These are phyloP conservation scores for Litchi chinensis DNA, from an alignment of 345 rosid genomes.

Conservation along the genomic window DNA sequence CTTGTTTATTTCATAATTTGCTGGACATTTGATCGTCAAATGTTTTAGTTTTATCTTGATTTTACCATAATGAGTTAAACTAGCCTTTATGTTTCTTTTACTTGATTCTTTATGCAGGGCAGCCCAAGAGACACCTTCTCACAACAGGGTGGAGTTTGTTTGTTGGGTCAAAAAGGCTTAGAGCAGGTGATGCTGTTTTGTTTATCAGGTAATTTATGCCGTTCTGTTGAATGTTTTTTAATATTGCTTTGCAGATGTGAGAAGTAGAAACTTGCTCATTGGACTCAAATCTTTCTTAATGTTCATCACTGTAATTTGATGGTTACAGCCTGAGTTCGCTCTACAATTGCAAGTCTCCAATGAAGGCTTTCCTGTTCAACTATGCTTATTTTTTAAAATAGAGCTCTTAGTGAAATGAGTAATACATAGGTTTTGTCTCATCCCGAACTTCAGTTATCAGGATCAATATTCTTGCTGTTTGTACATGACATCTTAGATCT, in stretches of 20 bases:
- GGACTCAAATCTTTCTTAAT: background rate
- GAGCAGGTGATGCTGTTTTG: slow-evolving; percentile 95
- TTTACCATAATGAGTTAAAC: background rate
- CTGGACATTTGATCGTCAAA: background rate
- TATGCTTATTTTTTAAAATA: background rate
- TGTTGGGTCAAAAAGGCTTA: slow-evolving; percentile 91
- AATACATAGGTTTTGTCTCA: background rate
- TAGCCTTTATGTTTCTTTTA: background rate
- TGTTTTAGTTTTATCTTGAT: background rate
- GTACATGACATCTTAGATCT: background rate
- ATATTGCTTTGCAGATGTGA: background rate
- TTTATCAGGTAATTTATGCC: slow-evolving; percentile 70
- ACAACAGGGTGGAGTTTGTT: slow-evolving; percentile 99
- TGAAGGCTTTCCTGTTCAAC: background rate
- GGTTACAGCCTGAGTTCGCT: background rate
- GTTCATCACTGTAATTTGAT: background rate
- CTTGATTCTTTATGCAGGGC: slow-evolving; percentile 57
- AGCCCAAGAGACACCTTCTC: slow-evolving; percentile 96
- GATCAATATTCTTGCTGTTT: background rate
- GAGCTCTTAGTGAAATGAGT: background rate
- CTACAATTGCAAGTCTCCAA: background rate
- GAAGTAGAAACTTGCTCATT: background rate
- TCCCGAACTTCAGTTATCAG: background rate
- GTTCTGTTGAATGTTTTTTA: background rate
- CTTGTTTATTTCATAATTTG: background rate